Percentiles rank a stretch among this genome's conserved stretches.
phyloP scores from a whole-genome alignment of 2,329 filamentous ascomycete genomes.

The Aspergillus sp. region DNA sequence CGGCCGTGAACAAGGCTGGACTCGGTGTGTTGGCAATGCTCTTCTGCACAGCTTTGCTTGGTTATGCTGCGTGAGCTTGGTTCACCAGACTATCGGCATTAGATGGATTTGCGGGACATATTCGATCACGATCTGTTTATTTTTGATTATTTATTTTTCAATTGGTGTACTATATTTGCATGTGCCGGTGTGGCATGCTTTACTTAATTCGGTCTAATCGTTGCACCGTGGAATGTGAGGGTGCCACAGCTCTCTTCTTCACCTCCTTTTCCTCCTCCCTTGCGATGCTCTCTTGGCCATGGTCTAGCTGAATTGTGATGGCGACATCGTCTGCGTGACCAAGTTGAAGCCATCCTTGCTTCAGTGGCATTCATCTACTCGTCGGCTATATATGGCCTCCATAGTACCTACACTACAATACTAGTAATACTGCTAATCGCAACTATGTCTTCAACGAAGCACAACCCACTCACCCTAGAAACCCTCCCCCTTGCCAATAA shows the following conservation, averaged over 20 bases:
- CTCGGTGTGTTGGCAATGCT: conserved; percentile 32
- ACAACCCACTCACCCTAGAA: neutral
- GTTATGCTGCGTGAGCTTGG: conserved; percentile 18
- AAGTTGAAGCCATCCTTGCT: neutral
- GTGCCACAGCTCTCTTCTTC: neutral
- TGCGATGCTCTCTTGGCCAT: neutral
- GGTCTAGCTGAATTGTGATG: neutral
- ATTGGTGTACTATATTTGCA: neutral
- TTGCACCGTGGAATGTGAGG: neutral
- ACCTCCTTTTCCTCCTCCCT: neutral
- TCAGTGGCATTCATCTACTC: neutral
- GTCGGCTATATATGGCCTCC: neutral
- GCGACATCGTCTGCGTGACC: neutral
- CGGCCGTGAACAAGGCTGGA: conserved; percentile 29
- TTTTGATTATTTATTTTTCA: neutral
- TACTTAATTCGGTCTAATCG: neutral
- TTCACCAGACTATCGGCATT: too few species aligned
- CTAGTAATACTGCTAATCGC: neutral
- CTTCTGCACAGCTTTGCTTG: conserved; percentile 30
- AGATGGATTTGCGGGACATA: neutral
- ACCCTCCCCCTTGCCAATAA: neutral
- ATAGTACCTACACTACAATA: neutral
- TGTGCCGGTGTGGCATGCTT: neutral
- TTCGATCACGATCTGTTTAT: neutral
- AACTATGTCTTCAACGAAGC: neutral